phyloP scores from a whole-genome alignment of 768 basidiomycete genomes.

The Xerocomus potaroensis region DNA sequence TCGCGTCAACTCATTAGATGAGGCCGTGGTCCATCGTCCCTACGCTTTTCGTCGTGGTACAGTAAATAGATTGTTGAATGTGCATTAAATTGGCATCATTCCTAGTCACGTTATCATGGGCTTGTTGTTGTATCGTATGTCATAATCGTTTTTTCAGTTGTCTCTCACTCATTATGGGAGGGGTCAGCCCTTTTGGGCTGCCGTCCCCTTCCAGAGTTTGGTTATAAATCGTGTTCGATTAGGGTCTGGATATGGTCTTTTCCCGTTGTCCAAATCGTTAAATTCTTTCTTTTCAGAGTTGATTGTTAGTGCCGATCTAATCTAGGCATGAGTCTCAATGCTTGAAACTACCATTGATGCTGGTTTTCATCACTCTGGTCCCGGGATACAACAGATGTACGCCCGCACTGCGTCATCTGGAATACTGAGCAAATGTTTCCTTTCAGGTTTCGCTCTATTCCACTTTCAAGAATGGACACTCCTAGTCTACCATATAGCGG shows the following conservation, averaged over 20 bases:
- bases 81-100: neutral
- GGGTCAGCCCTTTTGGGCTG: neutral
- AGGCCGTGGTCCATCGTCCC: conserved; percentile 9
- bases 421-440: too few relatives aligned
- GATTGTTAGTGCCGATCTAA: too few relatives aligned
- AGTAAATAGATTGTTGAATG: neutral
- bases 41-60: conserved; percentile 11
- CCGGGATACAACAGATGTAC: too few relatives aligned
- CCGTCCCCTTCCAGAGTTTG: neutral
- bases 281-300: neutral
- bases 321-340: neutral
- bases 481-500: too few relatives aligned
- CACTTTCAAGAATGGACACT: too few relatives aligned
- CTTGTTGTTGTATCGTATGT: conserved; percentile 7
- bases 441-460: too few relatives aligned
- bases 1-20: neutral
- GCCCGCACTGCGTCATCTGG: too few relatives aligned
- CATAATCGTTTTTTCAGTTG: neutral
- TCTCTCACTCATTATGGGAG: neutral
- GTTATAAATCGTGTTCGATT: neutral
- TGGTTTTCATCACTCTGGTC: too few relatives aligned
- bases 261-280: neutral
- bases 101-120: conserved; percentile 7
- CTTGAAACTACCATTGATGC: conserved; percentile 5
- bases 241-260: neutral